Evolutionary conservation across 257 asterid species (phyloP), one percentile per base, ranked within the genome.

Genomic region (Buddleja alternifolia): DNA sequence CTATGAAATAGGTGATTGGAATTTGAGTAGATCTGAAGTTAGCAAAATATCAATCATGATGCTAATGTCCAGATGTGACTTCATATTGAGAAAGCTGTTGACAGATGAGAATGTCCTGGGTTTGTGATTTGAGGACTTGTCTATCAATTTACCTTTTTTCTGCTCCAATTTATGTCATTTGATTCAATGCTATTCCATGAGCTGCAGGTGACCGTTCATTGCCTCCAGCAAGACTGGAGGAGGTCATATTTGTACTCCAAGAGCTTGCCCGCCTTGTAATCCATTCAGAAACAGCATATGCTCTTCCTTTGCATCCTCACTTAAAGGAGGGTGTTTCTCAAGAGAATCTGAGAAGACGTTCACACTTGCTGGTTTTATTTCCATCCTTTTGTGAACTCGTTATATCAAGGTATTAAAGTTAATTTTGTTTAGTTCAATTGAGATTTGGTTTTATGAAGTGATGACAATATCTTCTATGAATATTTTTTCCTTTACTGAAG

Each of bases 321-420:
- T 83, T 94, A 29, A 84, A 71, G 82, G 85, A 76, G 68, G 86
- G 83, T 67, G 32, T 82, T 50, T 60, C 68, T 25, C 77, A 62
- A 65, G 87, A 77, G 50, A 77, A 71, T 63, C 69, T 32, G 56
- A 80, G 71, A 65, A 79, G 82, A 47, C 89, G 88, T 29, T 73
- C 95, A 8, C 99, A 94, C 83, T 84, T 94, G 79, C 83, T 94
- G 77, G 88, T 89, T 74, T 84, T 94, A 67, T 82, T 90, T 60
- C 93, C 99, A 66, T 77, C 97, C 46, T 84, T 94, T 37, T 87
- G 97, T 80, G 99, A 94, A 68, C 99, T 94, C 70, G 97, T 94
- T 60, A 67, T 84, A 70, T 89, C 99, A 71, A 88, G 99, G 99
- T 94, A 87, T 48, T 75, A 51, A 64, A 46, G 58, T 63, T 53